Evolutionary conservation across 345 rosid species (phyloP), one percentile per base, ranked within the genome.

Genomic region (Euphorbia pulcherrima): DNA sequence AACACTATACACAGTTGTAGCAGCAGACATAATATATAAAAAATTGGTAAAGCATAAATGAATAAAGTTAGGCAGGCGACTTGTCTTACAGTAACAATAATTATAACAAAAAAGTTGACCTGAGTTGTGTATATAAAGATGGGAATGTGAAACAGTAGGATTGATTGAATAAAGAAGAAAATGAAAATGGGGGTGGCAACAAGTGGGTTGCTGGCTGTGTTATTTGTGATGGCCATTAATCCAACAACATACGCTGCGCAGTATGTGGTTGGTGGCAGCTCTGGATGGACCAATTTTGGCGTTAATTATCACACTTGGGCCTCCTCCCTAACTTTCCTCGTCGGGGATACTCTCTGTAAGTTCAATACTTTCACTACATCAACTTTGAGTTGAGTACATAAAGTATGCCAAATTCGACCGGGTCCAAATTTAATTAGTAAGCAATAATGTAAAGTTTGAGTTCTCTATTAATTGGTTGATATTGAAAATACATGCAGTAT

Each of bases 271-370:
- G 88, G 90, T 1, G 88, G 37, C 62, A 60, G 29, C 48, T 0
- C 6, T 2, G 86, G 86, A 28, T 86, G 90, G 90, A 64, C 58
- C 62, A 41, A 58, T 30, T 60, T 24, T 1, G 48, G 60, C 2
- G 16, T 8, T 11, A 70, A 78, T 70, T 80, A 84, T 46, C 0
- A 12, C 40, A 67, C 57, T 10, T 82, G 88, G 87, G 68, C 65
- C 44, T 18, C 73, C 21, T 79, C 78, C 11, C 57, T 82, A 70
- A 82, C 83, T 1, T 86, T 84, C 72, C 44, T 17, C 0, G 83
- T 78, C 14, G 87, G 87, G 18, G 87, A 86, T 35, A 72, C 67
- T 67, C 74, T 83, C 12, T 24, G 90, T 81, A 71, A 71, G 85
- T 62, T 24, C 37, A 33, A 2, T 33, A 33, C 7, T n/a, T n/a